Percentiles rank a stretch among this genome's conserved stretches.
phyloP scores from a whole-genome alignment of 495 filamentous ascomycete species.

The Hyphodiscus hymeniophilus region DNA sequence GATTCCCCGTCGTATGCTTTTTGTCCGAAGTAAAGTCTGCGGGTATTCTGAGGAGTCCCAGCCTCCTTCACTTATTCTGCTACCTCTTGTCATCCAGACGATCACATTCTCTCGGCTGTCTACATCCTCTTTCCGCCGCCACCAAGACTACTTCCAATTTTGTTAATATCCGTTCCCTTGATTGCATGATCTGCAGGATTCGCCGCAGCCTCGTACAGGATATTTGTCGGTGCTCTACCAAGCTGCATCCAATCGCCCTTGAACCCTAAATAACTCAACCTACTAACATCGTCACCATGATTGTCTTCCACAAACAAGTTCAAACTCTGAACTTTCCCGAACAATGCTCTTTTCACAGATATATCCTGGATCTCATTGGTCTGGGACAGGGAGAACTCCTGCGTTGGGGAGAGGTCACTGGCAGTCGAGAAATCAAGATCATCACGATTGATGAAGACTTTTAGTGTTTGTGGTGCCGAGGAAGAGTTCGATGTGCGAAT shows the following conservation, averaged over 20 bases:
- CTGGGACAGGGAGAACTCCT: slow-evolving; percentile 69
- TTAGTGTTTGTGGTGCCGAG: slow-evolving; percentile 73
- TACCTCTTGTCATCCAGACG: neutral
- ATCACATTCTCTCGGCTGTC: no score
- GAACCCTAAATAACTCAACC: slow-evolving; percentile 79
- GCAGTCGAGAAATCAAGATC: slow-evolving; percentile 78
- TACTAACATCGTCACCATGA: slow-evolving; percentile 62
- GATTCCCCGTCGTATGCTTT: no score
- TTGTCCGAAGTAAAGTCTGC: no score
- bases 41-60: no score
- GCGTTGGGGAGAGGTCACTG: slow-evolving; percentile 59
- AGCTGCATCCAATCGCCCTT: slow-evolving; percentile 86
- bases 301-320: slow-evolving; percentile 80
- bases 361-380: slow-evolving; percentile 79
- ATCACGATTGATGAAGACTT: slow-evolving; percentile 76
- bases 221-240: slow-evolving; percentile 71
- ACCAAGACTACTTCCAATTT: slow-evolving; percentile 40
- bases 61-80: slow-evolving; percentile 5
- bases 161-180: slow-evolving; percentile 36
- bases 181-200: slow-evolving; percentile 77
- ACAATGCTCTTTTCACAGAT: slow-evolving; percentile 76
- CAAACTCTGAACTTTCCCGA: slow-evolving; percentile 69
- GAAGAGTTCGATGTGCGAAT: slow-evolving; percentile 63
- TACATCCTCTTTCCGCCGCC: slow-evolving; percentile 17
- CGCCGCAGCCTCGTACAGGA: slow-evolving; percentile 88